Conservation (phyloP, 768 basidiomycete genomes). For the Leccinellum rugosiceps region DNA sequence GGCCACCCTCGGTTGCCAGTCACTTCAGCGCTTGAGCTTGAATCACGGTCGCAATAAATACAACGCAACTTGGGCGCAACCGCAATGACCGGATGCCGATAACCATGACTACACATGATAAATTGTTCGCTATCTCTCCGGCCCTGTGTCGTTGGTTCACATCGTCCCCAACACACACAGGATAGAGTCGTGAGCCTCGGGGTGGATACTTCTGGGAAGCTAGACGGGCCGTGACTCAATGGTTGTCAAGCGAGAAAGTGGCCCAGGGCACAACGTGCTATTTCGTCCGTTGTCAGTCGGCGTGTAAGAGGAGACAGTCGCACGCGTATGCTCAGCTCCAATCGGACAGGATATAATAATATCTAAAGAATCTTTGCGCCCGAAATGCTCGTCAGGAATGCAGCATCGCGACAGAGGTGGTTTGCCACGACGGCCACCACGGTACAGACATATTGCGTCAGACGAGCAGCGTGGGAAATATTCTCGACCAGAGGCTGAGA, state of each 20-base stretch:
- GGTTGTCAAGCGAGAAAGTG: background rate
- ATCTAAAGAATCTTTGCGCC: background rate
- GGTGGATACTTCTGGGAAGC: background rate
- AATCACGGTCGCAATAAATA: slow-evolving; percentile 3
- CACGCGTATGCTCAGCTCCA: background rate
- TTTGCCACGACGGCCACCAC: background rate
- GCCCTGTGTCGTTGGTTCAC: background rate
- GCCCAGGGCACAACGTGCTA: background rate
- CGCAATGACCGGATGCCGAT: slow-evolving; percentile 5
- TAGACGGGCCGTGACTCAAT: background rate
- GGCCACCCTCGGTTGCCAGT: background rate
- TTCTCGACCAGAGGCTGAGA: background rate
- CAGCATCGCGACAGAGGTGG: background rate
- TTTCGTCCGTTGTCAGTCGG: slow-evolving; percentile 15
- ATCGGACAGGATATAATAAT: slow-evolving; percentile 9
- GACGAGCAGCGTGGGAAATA: background rate
- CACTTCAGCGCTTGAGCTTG: background rate
- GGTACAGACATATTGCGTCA: background rate
- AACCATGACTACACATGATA: slow-evolving; percentile 20
- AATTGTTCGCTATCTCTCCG: background rate
- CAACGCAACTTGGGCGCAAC: background rate
- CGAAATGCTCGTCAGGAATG: background rate
- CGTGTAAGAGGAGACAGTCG: background rate
- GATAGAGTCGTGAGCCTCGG: background rate
- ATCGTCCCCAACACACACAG: background rate